phyloP scores from a whole-genome alignment of 78 protist species.

The Cyanophora paradoxa region DNA sequence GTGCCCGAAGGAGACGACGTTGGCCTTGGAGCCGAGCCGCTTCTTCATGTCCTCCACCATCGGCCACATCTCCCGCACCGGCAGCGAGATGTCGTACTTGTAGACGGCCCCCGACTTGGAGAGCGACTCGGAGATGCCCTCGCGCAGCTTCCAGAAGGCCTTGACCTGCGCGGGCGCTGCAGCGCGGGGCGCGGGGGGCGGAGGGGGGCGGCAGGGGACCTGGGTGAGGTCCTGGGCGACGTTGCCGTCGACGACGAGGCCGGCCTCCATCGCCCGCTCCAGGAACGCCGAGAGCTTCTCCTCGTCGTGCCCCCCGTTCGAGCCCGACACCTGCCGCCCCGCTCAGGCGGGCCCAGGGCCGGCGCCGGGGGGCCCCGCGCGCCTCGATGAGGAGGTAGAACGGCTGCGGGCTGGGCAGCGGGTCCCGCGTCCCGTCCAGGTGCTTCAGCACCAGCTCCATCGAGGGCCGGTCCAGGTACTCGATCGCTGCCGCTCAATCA shows the following conservation, averaged over 20 bases:
- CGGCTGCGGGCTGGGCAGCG: conserved; percentile 2
- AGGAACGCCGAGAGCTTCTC: conserved; percentile 55
- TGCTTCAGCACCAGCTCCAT: background rate
- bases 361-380: too few species aligned
- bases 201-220: background rate
- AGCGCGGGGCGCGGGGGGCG: too few species aligned
- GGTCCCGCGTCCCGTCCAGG: background rate
- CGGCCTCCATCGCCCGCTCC: conserved; percentile 28
- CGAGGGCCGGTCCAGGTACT: conserved; percentile 1
- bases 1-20: conserved; percentile 74
- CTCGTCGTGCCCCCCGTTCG: conserved; percentile 65
- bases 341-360: too few species aligned
- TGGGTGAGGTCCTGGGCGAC: conserved; percentile 45
- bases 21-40: conserved; percentile 15
- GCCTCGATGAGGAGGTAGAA: conserved; percentile 81
- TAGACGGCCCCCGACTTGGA: background rate
- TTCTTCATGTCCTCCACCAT: conserved; percentile 48
- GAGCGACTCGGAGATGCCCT: conserved; percentile 63
- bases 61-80: conserved; percentile 34
- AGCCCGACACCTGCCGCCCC: too few species aligned
- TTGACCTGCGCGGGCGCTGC: conserved; percentile 6
- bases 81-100: conserved; percentile 37
- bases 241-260: conserved; percentile 24
- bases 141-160: conserved; percentile 65
- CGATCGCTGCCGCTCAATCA: too few species aligned